Evolutionary conservation across 108 stramenopile species (phyloP).

Genomic region (Seminavis robusta): DNA sequence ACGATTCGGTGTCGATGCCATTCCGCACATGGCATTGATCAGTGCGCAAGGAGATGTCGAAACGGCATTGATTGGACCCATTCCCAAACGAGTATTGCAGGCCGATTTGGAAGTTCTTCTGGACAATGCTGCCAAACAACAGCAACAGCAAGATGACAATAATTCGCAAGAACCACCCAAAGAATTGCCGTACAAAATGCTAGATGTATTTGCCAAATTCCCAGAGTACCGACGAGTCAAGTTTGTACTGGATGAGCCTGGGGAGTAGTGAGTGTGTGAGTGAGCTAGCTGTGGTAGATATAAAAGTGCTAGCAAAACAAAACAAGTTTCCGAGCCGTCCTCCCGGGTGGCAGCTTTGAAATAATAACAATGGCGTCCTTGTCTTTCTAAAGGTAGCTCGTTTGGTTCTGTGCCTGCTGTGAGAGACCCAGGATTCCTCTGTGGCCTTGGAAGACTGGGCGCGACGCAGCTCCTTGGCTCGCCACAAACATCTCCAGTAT

Average conservation of each 20-base stretch:
- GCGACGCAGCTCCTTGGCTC: too few relatives aligned
- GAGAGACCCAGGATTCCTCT: too few relatives aligned
- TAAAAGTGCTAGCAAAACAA: too few relatives aligned
- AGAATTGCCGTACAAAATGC: constrained; percentile 62
- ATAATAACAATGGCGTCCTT: too few relatives aligned
- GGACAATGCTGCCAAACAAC: constrained; percentile 24
- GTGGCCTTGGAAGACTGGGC: too few relatives aligned
- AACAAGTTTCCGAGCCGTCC: too few relatives aligned
- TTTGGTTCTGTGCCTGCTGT: too few relatives aligned
- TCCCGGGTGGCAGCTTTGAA: too few relatives aligned
- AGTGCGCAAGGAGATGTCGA: constrained; percentile 71
- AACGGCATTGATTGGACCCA: constrained; percentile 81
- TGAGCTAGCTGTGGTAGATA: too few relatives aligned
- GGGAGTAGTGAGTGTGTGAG: too few relatives aligned
- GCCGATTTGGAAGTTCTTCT: constrained; percentile 73
- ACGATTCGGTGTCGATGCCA: constrained; percentile 79
- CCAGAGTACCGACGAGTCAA: constrained; percentile 46
- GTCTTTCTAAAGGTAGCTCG: too few relatives aligned
- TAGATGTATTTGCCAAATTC: constrained; percentile 69
- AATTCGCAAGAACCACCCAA: background rate
- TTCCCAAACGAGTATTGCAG: constrained; percentile 57
- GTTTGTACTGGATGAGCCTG: constrained; percentile 33
- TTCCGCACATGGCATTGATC: constrained; percentile 75
- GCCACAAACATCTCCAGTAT: too few relatives aligned
- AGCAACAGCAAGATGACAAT: background rate